A percentile compares a stretch with the other conserved stretches of the same genome.
phyloP scores from a whole-genome alignment of 2,329 filamentous ascomycete species.

The Ophiostoma angusticollis region DNA sequence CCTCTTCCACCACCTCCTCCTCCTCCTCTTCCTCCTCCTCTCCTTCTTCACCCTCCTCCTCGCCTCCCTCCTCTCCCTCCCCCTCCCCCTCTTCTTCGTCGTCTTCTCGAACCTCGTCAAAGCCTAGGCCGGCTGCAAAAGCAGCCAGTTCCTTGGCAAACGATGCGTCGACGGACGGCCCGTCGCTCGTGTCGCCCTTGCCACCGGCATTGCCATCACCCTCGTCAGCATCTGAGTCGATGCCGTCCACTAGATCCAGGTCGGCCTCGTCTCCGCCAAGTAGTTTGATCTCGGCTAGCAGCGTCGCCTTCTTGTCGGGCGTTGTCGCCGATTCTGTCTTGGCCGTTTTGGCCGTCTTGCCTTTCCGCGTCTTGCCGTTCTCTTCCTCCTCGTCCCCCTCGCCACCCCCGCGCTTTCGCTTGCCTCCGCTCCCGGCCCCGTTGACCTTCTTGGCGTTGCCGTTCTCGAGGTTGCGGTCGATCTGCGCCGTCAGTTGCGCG shows the following conservation, averaged over 20 bases:
- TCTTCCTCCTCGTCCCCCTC: constrained; percentile 8
- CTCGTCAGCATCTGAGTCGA: constrained; percentile 37
- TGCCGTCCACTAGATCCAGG: constrained; percentile 44
- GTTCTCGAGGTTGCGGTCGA: constrained; percentile 38
- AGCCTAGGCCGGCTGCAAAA: constrained; percentile 38
- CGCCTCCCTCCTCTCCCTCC: constrained; percentile 14
- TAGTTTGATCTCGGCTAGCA: constrained; percentile 51
- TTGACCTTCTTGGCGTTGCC: constrained; percentile 20
- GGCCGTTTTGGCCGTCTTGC: constrained; percentile 8
- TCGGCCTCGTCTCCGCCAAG: constrained; percentile 55
- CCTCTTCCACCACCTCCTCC: constrained; percentile 25
- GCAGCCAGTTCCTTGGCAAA: constrained; percentile 37
- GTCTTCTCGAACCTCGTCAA: constrained; percentile 29
- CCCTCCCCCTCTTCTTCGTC: constrained; percentile 26
- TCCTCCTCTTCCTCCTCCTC: constrained; percentile 23
- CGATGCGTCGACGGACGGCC: constrained; percentile 16
- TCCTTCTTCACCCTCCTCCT: constrained; percentile 25
- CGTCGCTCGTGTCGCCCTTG: constrained; percentile 16
- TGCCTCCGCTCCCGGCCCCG: constrained; percentile 11
- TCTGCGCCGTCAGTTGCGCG: constrained; percentile 40
- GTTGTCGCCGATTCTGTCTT: no score
- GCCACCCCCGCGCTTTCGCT: constrained; percentile 12
- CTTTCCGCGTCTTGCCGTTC: background rate
- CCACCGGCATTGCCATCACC: constrained; percentile 18
- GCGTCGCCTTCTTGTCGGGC: constrained; percentile 14